These are phyloP conservation scores for Pestalotiopsis fici DNA, from an alignment of 2,329 filamentous ascomycete genomes.

Conservation along the genomic window DNA sequence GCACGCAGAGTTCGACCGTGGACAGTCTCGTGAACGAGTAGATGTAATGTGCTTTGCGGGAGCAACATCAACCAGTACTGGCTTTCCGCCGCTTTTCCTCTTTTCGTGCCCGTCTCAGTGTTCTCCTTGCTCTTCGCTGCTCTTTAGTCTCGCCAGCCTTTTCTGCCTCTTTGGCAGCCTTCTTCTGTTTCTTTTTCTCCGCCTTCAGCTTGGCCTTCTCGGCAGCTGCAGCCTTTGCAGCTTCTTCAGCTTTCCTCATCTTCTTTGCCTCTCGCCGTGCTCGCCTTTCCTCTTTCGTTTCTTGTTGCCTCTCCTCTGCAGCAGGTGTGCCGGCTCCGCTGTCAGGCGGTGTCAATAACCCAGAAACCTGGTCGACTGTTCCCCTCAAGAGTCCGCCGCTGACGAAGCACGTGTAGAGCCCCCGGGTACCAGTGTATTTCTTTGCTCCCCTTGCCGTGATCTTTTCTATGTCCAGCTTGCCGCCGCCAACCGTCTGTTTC, in stretches of 20 bases:
- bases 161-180: conserved; percentile 41
- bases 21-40: background rate
- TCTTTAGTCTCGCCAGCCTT: conserved; percentile 45
- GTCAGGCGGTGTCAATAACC: conserved; percentile 30
- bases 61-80: background rate
- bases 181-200: conserved; percentile 22
- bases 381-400: conserved; percentile 76
- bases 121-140: conserved; percentile 42
- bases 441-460: conserved; percentile 51
- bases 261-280: conserved; percentile 25
- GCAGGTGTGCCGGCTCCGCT: conserved; percentile 27
- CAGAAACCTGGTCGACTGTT: conserved; percentile 51
- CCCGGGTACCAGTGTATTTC: conserved; percentile 61
- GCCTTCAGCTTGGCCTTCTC: conserved; percentile 22
- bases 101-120: conserved; percentile 42
- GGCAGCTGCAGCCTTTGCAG: conserved; percentile 32
- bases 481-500: conserved; percentile 54
- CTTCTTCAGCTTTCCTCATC: conserved; percentile 23
- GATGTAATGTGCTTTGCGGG: background rate
- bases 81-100: conserved; percentile 26
- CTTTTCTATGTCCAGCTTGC: conserved; percentile 51
- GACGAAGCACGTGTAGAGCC: conserved; percentile 83
- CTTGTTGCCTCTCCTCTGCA: conserved; percentile 29
- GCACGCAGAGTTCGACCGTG: background rate
- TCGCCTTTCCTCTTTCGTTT: conserved; percentile 36